phyloP scores from a whole-genome alignment of 108 stramenopile genomes.

The Skeletonema potamos region DNA sequence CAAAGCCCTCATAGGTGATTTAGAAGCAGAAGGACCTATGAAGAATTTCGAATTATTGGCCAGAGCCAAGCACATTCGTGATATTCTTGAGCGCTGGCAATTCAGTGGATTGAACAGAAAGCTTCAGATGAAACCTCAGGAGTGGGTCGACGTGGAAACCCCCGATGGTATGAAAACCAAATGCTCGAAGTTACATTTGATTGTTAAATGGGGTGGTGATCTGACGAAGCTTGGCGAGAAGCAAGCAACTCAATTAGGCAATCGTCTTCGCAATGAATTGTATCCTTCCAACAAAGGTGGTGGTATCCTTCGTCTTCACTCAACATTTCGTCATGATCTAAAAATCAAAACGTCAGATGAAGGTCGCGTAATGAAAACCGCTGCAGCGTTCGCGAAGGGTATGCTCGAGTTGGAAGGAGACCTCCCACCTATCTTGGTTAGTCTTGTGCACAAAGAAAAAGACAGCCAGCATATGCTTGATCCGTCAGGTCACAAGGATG shows the following conservation, averaged over 20 bases:
- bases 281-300: slow-evolving; percentile 82
- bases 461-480: slow-evolving; percentile 76
- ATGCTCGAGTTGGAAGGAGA: slow-evolving; percentile 96
- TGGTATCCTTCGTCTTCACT: slow-evolving; percentile 95
- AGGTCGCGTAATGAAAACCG: slow-evolving; percentile 99
- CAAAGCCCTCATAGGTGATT: slow-evolving; percentile 61
- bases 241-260: slow-evolving; percentile 93
- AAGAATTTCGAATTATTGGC: slow-evolving; percentile 54
- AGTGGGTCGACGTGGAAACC: slow-evolving; percentile 64
- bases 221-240: slow-evolving; percentile 91
- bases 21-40: slow-evolving; percentile 48
- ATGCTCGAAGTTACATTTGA: slow-evolving; percentile 82
- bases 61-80: slow-evolving; percentile 82
- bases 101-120: slow-evolving; percentile 97
- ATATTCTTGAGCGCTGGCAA: slow-evolving; percentile 90
- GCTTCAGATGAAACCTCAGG: slow-evolving; percentile 93
- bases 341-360: slow-evolving; percentile 98
- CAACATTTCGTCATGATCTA: slow-evolving; percentile 98
- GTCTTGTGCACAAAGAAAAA: slow-evolving; percentile 96
- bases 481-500: slow-evolving; percentile 94
- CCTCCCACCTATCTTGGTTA: slow-evolving; percentile 97
- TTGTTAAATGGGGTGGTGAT: slow-evolving; percentile 99
- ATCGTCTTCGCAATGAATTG: slow-evolving; percentile 82
- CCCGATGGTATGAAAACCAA: slow-evolving; percentile 46
- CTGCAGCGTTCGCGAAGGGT: slow-evolving; percentile 79